phyloP scores from a whole-genome alignment of 2,329 filamentous ascomycete species.

The Pseudopithomyces maydicus region DNA sequence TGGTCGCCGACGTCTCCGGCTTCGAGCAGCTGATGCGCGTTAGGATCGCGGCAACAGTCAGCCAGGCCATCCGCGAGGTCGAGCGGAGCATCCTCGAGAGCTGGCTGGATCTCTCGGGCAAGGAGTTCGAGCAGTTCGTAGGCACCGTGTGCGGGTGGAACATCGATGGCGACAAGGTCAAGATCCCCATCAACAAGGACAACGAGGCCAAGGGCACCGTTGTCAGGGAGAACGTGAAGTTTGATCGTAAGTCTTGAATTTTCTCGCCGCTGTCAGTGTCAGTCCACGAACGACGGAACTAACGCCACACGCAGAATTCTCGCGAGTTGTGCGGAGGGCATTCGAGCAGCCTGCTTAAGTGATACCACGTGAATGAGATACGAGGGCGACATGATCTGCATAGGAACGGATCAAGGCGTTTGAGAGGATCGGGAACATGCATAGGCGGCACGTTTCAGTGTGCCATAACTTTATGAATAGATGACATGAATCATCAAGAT shows the following conservation, averaged over 20 bases:
- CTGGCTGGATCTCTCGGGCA: slow-evolving; percentile 55
- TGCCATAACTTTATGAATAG: not conserved
- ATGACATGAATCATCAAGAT: slow-evolving; percentile 2
- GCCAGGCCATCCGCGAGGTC: slow-evolving; percentile 83
- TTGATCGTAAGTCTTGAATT: slow-evolving; percentile 64
- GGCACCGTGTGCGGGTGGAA: slow-evolving; percentile 75
- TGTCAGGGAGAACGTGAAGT: slow-evolving; percentile 92
- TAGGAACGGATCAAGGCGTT: slow-evolving; percentile 5
- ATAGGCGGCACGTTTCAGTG: slow-evolving; percentile 3
- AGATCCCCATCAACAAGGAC: slow-evolving; percentile 89
- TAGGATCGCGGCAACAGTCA: slow-evolving; percentile 85
- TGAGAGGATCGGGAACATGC: slow-evolving; percentile 4
- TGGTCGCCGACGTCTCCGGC: slow-evolving; percentile 90
- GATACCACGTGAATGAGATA: slow-evolving; percentile 8
- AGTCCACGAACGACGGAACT: slow-evolving; percentile 13
- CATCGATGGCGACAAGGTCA: slow-evolving; percentile 69
- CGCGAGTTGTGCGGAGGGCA: slow-evolving; percentile 42
- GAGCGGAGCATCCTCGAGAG: slow-evolving; percentile 52
- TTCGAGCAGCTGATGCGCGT: slow-evolving; percentile 95
- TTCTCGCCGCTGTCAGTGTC: too few relatives aligned
- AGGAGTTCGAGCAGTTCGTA: slow-evolving; percentile 57
- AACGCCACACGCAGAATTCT: slow-evolving; percentile 34
- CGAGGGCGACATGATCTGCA: not conserved
- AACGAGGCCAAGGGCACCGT: slow-evolving; percentile 90
- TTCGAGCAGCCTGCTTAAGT: slow-evolving; percentile 42